Evolutionary conservation across 2,329 filamentous ascomycete species (phyloP).

Genomic region (Xylaria sp.): DNA sequence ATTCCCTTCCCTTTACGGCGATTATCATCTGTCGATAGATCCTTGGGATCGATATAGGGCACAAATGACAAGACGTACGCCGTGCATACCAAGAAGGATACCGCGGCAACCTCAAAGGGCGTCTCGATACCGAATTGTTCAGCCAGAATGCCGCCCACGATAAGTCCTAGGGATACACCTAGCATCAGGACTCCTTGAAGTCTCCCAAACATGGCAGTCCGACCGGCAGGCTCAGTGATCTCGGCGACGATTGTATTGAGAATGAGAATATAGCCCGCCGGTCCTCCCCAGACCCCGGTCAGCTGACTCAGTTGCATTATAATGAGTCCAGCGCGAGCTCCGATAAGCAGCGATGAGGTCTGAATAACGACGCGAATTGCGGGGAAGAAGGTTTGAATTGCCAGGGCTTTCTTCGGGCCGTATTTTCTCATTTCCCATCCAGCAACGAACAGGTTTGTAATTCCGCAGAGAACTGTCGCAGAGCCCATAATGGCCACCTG

Average conservation of each 20-base stretch:
- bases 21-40: conserved; percentile 34
- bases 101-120: conserved; percentile 42
- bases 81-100: conserved; percentile 36
- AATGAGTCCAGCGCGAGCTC: conserved; percentile 67
- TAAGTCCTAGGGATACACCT: conserved; percentile 39
- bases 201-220: conserved; percentile 71
- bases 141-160: conserved; percentile 40
- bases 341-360: conserved; percentile 69
- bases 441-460: conserved; percentile 73
- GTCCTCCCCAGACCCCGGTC: conserved; percentile 75
- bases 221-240: conserved; percentile 65
- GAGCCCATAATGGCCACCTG: conserved; percentile 71
- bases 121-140: conserved; percentile 39
- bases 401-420: conserved; percentile 69
- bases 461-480: conserved; percentile 73
- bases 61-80: conserved; percentile 38
- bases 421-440: conserved; percentile 73
- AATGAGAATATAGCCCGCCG: conserved; percentile 74
- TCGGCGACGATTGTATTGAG: conserved; percentile 75
- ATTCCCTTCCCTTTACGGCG: conserved; percentile 32
- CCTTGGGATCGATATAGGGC: conserved; percentile 43
- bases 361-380: conserved; percentile 71
- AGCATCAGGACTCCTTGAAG: conserved; percentile 45
- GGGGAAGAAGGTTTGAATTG: conserved; percentile 72
- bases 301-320: conserved; percentile 74